These are phyloP conservation scores for Suillus subaureus DNA, from an alignment of 768 basidiomycete genomes.

Conservation along the genomic window DNA sequence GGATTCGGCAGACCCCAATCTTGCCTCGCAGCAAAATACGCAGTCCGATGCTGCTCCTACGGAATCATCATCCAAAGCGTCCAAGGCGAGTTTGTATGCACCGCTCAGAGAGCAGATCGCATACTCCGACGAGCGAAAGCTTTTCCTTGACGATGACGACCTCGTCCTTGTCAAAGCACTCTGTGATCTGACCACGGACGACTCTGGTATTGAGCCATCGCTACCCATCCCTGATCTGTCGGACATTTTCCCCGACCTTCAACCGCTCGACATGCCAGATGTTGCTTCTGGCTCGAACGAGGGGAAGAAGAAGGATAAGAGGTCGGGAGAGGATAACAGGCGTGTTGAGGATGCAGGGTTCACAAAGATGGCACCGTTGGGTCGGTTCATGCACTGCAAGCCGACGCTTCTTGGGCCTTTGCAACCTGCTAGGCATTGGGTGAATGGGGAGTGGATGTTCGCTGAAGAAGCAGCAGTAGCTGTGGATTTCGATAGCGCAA, in stretches of 20 bases:
- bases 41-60: constrained; percentile 31
- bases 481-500: constrained; percentile 42
- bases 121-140: constrained; percentile 40
- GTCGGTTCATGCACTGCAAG: constrained; percentile 77
- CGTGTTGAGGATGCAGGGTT: constrained; percentile 79
- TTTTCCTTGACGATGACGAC: constrained; percentile 59
- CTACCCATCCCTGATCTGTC: constrained; percentile 50
- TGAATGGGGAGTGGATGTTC: constrained; percentile 61
- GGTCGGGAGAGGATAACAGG: constrained; percentile 66
- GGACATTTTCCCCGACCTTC: constrained; percentile 85
- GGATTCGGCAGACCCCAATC: constrained; percentile 57
- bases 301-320: constrained; percentile 58
- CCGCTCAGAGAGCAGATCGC: constrained; percentile 63
- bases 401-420: constrained; percentile 86
- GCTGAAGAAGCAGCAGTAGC: constrained; percentile 56
- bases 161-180: constrained; percentile 53
- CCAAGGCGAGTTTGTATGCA: constrained; percentile 49
- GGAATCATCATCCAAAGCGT: constrained; percentile 39
- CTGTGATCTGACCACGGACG: constrained; percentile 39
- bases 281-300: constrained; percentile 40
- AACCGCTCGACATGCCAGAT: constrained; percentile 59
- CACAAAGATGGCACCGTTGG: constrained; percentile 74
- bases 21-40: constrained; percentile 43
- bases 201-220: constrained; percentile 24
- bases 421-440: constrained; percentile 77